Base-by-base conservation (phyloP, 805 yeast genomes). In the Barnettozyma salicaria region DNA sequence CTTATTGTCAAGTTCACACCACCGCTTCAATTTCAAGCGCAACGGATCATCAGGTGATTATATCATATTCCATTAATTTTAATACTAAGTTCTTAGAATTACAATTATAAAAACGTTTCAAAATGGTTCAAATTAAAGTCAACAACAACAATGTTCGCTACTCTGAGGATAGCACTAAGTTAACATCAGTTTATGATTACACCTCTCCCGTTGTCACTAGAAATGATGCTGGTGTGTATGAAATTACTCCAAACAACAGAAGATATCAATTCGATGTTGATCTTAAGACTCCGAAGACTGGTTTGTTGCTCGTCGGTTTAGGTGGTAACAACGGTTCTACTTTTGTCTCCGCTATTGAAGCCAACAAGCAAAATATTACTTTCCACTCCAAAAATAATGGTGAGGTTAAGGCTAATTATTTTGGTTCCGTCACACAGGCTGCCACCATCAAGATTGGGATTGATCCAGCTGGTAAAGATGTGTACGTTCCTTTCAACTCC, bases 311-410 rank as follows among this genome's bases (percentile, higher is more conserved):
- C 45, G 97, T 89, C 24, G 97, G 97, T 50, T 71, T 89, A 48
- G 97, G 97, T 52, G 97, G 97, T 63, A 89, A 89, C 71, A 89
- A 89, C 58, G 97, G 97, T 62, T 74, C 96, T 41, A 89, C 97
- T 11, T 71, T 90, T 47, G 76, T 88, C 37, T 88, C 90, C 30
- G 80, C 96, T 8, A 70, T 80, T 35, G 74, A 83, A 48, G 95
- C 97, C 42, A 89, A 89, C 70, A 86, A 80, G 54, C 72, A 84
- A 59, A 72, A 83, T 44, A 60, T 89, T 45, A 63, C 75, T 35
- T 89, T 89, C 67, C 78, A 84, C 56, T 87, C 83, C 52, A 88
- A 87, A 65, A 79, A 39, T 24, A 33, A 78, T 38, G 95, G 96
- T 36, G 70, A 68, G 19, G 70, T 76, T 32, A 69, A 70, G 45